Base-by-base conservation (phyloP, 1,284 basidiomycete genomes). In the Ustilago xerochloae region DNA sequence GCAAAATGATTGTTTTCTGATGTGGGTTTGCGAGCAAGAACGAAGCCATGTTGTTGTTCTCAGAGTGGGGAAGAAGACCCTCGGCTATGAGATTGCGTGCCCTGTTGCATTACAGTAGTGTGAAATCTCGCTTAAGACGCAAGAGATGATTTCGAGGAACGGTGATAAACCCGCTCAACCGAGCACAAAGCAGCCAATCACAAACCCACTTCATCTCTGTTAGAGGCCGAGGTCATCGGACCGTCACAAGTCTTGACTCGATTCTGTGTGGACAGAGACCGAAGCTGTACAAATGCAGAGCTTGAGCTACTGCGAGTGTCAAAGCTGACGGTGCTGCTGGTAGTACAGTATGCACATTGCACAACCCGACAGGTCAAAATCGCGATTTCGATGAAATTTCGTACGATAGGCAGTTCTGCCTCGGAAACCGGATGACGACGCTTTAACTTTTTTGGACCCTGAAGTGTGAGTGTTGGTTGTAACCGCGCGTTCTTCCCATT, bases 391-490 rank as follows among this genome's bases (percentile, higher is more conserved):
- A 16, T n/a, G 5, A 7, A n/a, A 6, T 62, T 15, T 48, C 47
- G 52, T 24, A 54, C 58, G 61, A 41, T 18, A 35, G 26, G 13
- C 10, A n/a, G 8, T 16, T 30, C 0, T 2, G 2, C 7, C 5
- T 36, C 62, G 55, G 62, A 15, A 29, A n/a, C 2, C n/a, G 32
- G 61, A 24, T 63, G 54, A 57, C 55, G 54, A 39, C 48, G 49
- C 45, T 32, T 53, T 7, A n/a, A 22, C n/a, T 16, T 18, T 35
- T 20, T 24, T 58, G 62, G 62, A 64, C 55, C 62, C 55, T 64
- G 55, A 59, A 45, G 32, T 26, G 43, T 46, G 54, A 45, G 32
- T 26, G 43, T 46, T 54, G 24, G 26, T 53, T 29, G 29, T 33
- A 43, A 20, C 26, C 28, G 26, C 30, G 39, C 32, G 13, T 53